These are phyloP conservation scores for Parathielavia hyrcaniae DNA, from an alignment of 495 filamentous ascomycete species.

Conservation along the genomic window DNA sequence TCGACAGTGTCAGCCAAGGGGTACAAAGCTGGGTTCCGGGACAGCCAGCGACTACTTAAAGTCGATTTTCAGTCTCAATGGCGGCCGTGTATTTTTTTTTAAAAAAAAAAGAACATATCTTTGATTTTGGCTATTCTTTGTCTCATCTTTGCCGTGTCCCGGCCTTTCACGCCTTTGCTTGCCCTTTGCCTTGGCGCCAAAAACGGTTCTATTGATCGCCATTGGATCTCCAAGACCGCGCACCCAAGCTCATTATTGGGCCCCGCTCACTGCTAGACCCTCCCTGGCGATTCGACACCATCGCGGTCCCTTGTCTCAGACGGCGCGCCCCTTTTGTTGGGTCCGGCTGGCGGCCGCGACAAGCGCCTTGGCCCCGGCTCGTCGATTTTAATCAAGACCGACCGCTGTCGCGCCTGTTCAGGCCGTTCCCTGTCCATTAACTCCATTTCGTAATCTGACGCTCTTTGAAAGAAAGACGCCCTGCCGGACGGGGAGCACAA, in stretches of 20 bases:
- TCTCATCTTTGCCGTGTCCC: neutral
- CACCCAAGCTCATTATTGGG: neutral
- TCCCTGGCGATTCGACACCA: neutral
- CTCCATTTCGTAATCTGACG: conserved; percentile 13
- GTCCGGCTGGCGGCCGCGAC: neutral
- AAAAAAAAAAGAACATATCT: neutral
- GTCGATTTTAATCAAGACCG: neutral
- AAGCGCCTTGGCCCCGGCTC: neutral
- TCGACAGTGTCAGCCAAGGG: neutral
- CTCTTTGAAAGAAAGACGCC: neutral
- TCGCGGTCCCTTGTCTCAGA: neutral
- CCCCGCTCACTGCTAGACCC: neutral
- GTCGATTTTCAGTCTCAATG: neutral
- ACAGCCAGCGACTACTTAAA: neutral
- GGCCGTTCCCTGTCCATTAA: neutral
- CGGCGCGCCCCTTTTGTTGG: neutral
- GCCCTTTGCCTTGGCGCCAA: neutral
- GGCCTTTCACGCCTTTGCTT: neutral
- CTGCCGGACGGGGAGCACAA: neutral
- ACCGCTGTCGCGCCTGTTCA: neutral
- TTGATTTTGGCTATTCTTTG: neutral
- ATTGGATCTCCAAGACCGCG: neutral
- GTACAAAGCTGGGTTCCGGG: neutral
- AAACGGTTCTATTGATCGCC: neutral
- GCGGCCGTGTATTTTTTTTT: neutral